These are phyloP conservation scores for Aspergillus aculeatus DNA, from an alignment of 2,329 filamentous ascomycete genomes.

Conservation along the genomic window DNA sequence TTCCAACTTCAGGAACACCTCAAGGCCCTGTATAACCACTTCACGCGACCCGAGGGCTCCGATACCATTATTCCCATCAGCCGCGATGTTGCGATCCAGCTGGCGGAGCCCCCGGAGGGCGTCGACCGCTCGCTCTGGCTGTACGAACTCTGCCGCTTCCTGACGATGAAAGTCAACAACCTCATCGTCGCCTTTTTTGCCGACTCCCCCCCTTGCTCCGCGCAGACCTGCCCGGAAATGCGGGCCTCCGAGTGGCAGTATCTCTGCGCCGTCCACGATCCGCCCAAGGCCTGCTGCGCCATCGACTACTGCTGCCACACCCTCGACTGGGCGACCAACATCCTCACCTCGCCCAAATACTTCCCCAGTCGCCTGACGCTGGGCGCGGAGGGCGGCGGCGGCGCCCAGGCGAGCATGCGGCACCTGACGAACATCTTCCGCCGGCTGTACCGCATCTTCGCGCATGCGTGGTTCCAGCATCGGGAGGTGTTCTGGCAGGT, in stretches of 20 bases:
- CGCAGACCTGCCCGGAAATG: conserved; percentile 93
- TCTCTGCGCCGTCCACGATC: conserved; percentile 93
- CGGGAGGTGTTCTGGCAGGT: conserved; percentile 92
- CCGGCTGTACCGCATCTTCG: conserved; percentile 92
- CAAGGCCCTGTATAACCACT: conserved; percentile 82
- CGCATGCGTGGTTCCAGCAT: conserved; percentile 98
- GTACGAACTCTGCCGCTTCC: conserved; percentile 94
- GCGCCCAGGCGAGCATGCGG: conserved; percentile 46
- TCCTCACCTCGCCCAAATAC: conserved; percentile 89
- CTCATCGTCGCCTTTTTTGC: conserved; percentile 91
- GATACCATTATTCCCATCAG: conserved; percentile 69
- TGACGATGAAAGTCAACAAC: conserved; percentile 90
- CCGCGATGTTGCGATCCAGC: conserved; percentile 69
- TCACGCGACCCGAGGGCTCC: conserved; percentile 62
- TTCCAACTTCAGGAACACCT: conserved; percentile 98
- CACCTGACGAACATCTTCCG: conserved; percentile 95
- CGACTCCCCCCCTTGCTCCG: conserved; percentile 84
- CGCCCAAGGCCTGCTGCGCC: conserved; percentile 93
- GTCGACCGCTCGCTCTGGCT: conserved; percentile 91
- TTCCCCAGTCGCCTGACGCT: conserved; percentile 81
- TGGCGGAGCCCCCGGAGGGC: conserved; percentile 76
- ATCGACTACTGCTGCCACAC: conserved; percentile 99
- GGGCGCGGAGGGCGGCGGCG: conserved; percentile 47
- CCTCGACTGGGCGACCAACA: conserved; percentile 94
- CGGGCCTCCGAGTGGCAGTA: conserved; percentile 99